phyloP scores from a whole-genome alignment of 352 stramenopile genomes.

The Pythium folliculosum region DNA sequence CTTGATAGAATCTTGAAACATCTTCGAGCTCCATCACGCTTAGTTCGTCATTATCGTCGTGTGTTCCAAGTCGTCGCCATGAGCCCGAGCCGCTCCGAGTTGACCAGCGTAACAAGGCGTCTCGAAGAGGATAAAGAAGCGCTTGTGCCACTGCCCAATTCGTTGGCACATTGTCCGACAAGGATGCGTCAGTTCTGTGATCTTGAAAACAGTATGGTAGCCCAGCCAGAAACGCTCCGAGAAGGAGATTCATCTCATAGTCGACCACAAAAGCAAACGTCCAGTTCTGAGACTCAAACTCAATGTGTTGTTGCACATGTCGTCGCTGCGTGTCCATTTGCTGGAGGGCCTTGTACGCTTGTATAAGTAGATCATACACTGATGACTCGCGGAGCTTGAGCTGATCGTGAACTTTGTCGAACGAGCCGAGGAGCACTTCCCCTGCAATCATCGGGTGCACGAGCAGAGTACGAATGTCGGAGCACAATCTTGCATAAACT shows the following conservation, averaged over 20 bases:
- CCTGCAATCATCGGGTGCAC: conserved; percentile 66
- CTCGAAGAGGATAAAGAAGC: conserved; percentile 36
- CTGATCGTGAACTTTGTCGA: conserved; percentile 22
- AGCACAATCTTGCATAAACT: conserved; percentile 79
- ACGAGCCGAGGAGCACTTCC: conserved; percentile 63
- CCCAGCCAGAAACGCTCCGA: conserved; percentile 62
- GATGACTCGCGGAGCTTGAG: conserved; percentile 27
- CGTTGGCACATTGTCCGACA: background rate
- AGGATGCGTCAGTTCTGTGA: background rate
- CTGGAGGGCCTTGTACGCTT: conserved; percentile 65
- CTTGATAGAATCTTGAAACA: conserved; percentile 18
- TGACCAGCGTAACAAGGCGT: conserved; percentile 11
- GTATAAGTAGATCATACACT: conserved; percentile 59
- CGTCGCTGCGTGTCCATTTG: conserved; percentile 83
- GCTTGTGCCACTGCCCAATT: conserved; percentile 42
- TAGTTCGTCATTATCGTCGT: background rate
- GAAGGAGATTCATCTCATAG: conserved; percentile 81
- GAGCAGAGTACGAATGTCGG: conserved; percentile 73
- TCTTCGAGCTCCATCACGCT: background rate
- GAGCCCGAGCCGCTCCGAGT: conserved; percentile 14
- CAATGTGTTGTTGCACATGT: conserved; percentile 68
- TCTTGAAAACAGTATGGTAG: conserved; percentile 55
- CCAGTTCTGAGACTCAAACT: conserved; percentile 86
- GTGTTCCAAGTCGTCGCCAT: background rate
- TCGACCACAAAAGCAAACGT: conserved; percentile 82